These are phyloP conservation scores for Leonotis leonurus DNA, from an alignment of 257 asterid genomes.

Conservation along the genomic window DNA sequence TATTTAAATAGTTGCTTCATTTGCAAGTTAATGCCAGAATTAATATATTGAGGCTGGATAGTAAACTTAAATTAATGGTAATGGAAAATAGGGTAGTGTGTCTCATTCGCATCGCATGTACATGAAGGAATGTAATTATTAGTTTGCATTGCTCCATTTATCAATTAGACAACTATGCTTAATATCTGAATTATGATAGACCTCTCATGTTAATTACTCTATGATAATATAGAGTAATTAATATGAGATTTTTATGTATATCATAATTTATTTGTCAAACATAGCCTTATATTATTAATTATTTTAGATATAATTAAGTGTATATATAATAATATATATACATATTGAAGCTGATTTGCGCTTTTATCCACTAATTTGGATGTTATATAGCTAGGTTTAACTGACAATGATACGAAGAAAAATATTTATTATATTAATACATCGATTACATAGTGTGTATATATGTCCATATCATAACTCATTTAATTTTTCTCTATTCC, in stretches of 20 bases:
- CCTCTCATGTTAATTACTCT: too few species aligned
- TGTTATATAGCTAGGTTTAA: not conserved
- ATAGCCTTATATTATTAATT: too few species aligned
- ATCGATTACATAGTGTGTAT: too few species aligned
- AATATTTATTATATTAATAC: too few species aligned
- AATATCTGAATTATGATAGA: too few species aligned
- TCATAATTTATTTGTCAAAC: too few species aligned
- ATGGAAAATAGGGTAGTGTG: not conserved
- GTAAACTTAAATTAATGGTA: not conserved
- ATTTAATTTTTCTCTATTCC: too few species aligned
- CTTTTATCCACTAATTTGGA: not conserved
- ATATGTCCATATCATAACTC: too few species aligned
- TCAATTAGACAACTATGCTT: too few species aligned
- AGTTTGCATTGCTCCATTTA: not conserved
- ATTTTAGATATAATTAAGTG: not conserved
- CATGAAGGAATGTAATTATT: not conserved
- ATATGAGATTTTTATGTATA: too few species aligned
- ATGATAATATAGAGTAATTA: too few species aligned
- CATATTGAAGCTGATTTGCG: not conserved
- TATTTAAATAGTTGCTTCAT: not conserved
- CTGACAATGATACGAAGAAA: not conserved
- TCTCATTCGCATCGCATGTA: slow-evolving; percentile 7
- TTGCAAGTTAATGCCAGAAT: not conserved
- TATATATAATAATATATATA: not conserved
- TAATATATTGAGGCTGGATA: not conserved